These are phyloP conservation scores for Cystobasidiaceae sp. DNA, from an alignment of 1,284 basidiomycete species.

Conservation along the genomic window DNA sequence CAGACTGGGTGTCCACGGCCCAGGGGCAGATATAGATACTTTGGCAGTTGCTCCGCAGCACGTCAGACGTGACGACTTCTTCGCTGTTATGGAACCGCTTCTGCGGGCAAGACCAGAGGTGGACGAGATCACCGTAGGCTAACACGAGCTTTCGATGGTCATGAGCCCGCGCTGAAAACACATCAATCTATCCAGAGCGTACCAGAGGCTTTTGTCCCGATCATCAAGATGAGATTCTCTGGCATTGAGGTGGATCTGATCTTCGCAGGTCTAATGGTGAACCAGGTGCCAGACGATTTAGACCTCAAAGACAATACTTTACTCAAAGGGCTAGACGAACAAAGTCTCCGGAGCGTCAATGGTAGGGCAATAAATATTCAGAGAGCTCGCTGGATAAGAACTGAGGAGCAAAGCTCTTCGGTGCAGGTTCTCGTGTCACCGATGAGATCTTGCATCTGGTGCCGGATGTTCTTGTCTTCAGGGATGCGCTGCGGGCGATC, in stretches of 20 bases:
- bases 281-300: slow-evolving; percentile 83
- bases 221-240: slow-evolving; percentile 85
- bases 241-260: slow-evolving; percentile 92
- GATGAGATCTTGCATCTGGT: slow-evolving; percentile 94
- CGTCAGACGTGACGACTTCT: slow-evolving; percentile 92
- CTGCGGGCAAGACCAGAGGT: slow-evolving; percentile 78
- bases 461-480: slow-evolving; percentile 89
- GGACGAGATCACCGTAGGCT: slow-evolving; percentile 78
- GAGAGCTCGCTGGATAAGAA: not conserved
- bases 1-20: slow-evolving; percentile 87
- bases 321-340: slow-evolving; percentile 86
- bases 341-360: slow-evolving; percentile 88
- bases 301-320: slow-evolving; percentile 86
- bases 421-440: slow-evolving; percentile 75
- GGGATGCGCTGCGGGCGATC: slow-evolving; percentile 89
- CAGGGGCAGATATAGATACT: slow-evolving; percentile 97
- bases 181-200: slow-evolving; percentile 60
- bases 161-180: not conserved
- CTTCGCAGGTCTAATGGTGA: slow-evolving; percentile 64
- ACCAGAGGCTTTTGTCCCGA: slow-evolving; percentile 90
- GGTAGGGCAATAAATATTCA: slow-evolving; percentile 53
- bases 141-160: not conserved
- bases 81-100: slow-evolving; percentile 85
- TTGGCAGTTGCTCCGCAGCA: slow-evolving; percentile 95
- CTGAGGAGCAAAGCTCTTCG: slow-evolving; percentile 42